Percentiles rank a stretch among this genome's conserved stretches.
Conservation (phyloP, 768 basidiomycete genomes). For the Auriscalpium microsporum region DNA sequence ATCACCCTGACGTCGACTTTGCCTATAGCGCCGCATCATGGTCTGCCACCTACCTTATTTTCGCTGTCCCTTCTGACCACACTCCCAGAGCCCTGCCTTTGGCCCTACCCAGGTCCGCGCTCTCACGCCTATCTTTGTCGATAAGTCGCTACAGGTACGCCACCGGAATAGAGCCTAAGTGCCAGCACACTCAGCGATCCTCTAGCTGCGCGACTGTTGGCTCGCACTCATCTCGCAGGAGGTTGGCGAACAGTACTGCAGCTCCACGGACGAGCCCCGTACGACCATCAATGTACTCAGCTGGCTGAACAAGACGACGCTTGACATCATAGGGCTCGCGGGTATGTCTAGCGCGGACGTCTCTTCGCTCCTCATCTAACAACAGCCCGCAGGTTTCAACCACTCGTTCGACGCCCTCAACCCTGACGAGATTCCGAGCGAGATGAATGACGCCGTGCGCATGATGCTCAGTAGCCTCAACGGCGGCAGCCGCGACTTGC, state of each 20-base stretch:
- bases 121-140: not conserved
- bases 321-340: conserved; percentile 3
- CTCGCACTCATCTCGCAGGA: not conserved
- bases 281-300: not conserved
- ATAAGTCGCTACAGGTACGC: not conserved
- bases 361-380: too few species aligned
- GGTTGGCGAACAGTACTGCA: not conserved
- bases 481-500: not conserved
- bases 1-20: not conserved
- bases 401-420: conserved; percentile 28
- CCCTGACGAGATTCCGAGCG: conserved; percentile 19
- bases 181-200: not conserved
- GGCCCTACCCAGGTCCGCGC: not conserved
- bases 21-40: not conserved
- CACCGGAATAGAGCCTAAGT: not conserved
- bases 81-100: not conserved
- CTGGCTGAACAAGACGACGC: not conserved
- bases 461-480: conserved; percentile 26
- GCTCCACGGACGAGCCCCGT: not conserved
- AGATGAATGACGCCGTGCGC: conserved; percentile 26
- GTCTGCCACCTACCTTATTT: not conserved
- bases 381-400: conserved; percentile 27
- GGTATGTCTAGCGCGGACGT: too few species aligned
- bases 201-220: not conserved
- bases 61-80: not conserved